Evolutionary conservation across 2,329 filamentous ascomycete species (phyloP), one percentile per base, ranked within the genome.

Genomic region (Neonectria coccinea): DNA sequence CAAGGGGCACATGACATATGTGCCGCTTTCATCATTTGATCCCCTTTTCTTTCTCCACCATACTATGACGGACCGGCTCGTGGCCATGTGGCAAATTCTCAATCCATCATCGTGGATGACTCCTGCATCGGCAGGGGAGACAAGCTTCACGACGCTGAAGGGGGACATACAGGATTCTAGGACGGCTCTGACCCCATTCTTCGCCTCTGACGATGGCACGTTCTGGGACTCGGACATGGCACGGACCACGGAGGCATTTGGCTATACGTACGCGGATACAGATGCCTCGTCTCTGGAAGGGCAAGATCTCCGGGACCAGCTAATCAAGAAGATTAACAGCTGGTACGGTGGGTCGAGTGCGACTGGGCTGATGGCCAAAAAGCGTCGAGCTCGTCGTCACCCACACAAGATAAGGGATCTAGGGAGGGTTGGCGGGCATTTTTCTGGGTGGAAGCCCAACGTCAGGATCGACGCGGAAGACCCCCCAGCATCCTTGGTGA

Each of bases 1-100:
- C 63, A 83, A 84, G 39, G 90, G 91, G 2, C 91, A 93, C 71
- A 91, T 92, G 87, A 87, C 85, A 45, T 91, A 87, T 76, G 88
- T 89, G 33, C 87, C 89, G 18, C 91, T 91, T 70, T 91, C 92
- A 2, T 87, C 91, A 0, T 97, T 93, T 74, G 93, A 97, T 74
- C 92, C 92, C 0, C 80, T 92, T 12, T 94, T 95, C 78, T 92
- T 91, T 79, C 79, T 95, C 9, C 92, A 95, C 72, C 92, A 95
- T 72, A 81, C 84, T 67, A 94, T 92, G 77, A 86, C 93, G 8
- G 93, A 97, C 73, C 87, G 93, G 3, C 78, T 92, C 29, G 88
- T 93, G 67, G 88, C 92, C 33, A 85, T 97, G 65, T 96, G 92
- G 92, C 92, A 96, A 79, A 82, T 85, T 1, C 77, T 96, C 14